A percentile compares a stretch with the other conserved stretches of the same genome.
phyloP scores from a whole-genome alignment of 768 basidiomycete genomes.

The Rhodotorula paludigena region DNA sequence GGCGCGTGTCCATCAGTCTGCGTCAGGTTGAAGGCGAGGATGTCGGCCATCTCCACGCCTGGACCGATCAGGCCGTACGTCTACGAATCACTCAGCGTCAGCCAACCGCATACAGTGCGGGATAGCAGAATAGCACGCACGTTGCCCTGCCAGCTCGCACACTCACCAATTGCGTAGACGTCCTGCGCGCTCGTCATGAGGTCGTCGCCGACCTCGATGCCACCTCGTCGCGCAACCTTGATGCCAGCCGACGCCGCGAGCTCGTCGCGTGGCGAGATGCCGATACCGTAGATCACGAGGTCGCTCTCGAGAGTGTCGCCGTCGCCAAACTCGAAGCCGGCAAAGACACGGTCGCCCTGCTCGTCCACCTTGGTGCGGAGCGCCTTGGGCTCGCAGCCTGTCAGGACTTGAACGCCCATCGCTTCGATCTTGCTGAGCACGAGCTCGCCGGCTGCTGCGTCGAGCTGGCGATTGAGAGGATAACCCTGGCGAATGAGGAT shows the following conservation, averaged over 20 bases:
- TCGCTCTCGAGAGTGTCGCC: constrained; percentile 54
- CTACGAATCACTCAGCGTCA: background rate
- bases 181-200: constrained; percentile 58
- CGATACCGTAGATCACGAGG: constrained; percentile 62
- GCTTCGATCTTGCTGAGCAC: constrained; percentile 59
- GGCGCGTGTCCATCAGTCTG: constrained; percentile 51
- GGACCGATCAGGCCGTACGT: constrained; percentile 72
- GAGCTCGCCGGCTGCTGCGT: constrained; percentile 51
- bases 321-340: constrained; percentile 55
- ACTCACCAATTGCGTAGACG: constrained; percentile 71
- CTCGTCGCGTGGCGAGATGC: constrained; percentile 67
- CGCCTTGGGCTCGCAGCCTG: constrained; percentile 49
- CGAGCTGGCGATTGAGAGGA: constrained; percentile 33
- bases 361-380: constrained; percentile 49
- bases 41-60: constrained; percentile 65
- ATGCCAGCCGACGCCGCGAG: constrained; percentile 58
- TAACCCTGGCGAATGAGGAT: constrained; percentile 42
- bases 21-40: constrained; percentile 65
- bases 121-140: constrained; percentile 2
- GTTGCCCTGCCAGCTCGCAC: constrained; percentile 62
- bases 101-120: no score
- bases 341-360: constrained; percentile 47
- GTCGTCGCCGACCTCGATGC: constrained; percentile 58
- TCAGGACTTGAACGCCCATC: constrained; percentile 59
- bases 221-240: constrained; percentile 53